Percentiles rank a stretch among this genome's conserved stretches.
phyloP scores from a whole-genome alignment of 73 alveolate genomes.

The Breviolum minutum region DNA sequence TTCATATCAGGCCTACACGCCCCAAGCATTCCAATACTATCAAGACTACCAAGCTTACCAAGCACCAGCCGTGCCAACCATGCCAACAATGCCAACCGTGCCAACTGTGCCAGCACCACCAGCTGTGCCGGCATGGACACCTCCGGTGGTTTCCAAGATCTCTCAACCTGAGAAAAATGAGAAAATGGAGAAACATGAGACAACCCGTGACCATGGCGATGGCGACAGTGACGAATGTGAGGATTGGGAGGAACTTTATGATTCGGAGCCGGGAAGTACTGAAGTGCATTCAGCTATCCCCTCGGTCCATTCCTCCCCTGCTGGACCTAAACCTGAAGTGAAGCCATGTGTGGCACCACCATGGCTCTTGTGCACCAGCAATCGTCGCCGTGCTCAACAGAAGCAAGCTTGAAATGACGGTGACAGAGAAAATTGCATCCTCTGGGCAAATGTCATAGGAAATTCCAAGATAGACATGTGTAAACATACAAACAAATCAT shows the following conservation, averaged over 20 bases:
- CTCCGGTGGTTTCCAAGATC: neutral
- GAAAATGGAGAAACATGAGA: neutral
- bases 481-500: too few species aligned
- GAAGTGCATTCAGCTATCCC: slow-evolving; percentile 26
- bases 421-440: too few species aligned
- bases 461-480: neutral
- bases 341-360: slow-evolving; percentile 59
- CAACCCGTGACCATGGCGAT: neutral
- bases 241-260: slow-evolving; percentile 74
- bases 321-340: slow-evolving; percentile 40
- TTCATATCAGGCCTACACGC: slow-evolving; percentile 24
- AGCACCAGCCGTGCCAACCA: neutral
- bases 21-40: neutral
- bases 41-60: neutral
- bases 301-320: slow-evolving; percentile 47
- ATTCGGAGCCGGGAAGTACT: slow-evolving; percentile 47
- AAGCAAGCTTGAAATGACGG: neutral
- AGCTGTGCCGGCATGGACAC: neutral
- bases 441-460: neutral
- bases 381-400: slow-evolving; percentile 44
- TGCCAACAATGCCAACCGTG: too few species aligned
- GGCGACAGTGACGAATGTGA: neutral
- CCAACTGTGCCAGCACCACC: too few species aligned
- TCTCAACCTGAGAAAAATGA: neutral
- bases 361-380: slow-evolving; percentile 47